phyloP scores from a whole-genome alignment of 163 green algal species.

The Chloroidium sp. region DNA sequence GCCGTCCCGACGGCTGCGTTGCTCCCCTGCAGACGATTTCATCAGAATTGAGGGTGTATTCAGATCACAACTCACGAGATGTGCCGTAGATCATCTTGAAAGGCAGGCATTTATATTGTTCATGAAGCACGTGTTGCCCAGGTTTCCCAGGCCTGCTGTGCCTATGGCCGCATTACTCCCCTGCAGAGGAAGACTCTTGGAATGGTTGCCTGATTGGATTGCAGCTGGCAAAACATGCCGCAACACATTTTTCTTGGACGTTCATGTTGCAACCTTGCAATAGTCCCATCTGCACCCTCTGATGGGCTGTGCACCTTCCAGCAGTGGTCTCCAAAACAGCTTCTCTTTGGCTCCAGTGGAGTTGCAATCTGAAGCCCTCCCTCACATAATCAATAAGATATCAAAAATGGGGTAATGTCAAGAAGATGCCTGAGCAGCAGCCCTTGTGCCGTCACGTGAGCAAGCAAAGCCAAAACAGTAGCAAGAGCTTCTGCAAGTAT shows the following conservation, averaged over 20 bases:
- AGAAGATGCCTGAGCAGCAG: too few relatives aligned
- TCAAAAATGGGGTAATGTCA: too few relatives aligned
- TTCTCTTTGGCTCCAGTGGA: too few relatives aligned
- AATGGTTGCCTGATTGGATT: background rate
- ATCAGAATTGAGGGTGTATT: background rate
- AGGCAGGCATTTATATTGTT: constrained; percentile 42
- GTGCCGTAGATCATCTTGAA: background rate
- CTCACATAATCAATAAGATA: too few relatives aligned
- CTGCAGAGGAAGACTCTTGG: constrained; percentile 6
- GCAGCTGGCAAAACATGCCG: background rate
- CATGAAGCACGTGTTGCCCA: constrained; percentile 99
- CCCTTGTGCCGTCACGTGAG: too few relatives aligned
- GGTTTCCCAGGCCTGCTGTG: constrained; percentile 75
- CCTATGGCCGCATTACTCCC: constrained; percentile 26
- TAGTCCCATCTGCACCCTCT: too few relatives aligned
- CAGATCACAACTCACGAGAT: background rate
- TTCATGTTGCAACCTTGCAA: background rate
- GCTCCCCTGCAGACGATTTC: constrained; percentile 13
- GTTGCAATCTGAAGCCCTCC: too few relatives aligned
- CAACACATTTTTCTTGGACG: background rate
- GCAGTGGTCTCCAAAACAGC: too few relatives aligned
- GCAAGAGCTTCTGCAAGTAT: too few relatives aligned
- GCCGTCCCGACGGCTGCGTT: constrained; percentile 37
- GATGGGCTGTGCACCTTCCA: too few relatives aligned
- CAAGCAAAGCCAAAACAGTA: too few relatives aligned